Conservation (phyloP, 371 early-diverging fungal genomes). For the Apophysomyces elegans region DNA sequence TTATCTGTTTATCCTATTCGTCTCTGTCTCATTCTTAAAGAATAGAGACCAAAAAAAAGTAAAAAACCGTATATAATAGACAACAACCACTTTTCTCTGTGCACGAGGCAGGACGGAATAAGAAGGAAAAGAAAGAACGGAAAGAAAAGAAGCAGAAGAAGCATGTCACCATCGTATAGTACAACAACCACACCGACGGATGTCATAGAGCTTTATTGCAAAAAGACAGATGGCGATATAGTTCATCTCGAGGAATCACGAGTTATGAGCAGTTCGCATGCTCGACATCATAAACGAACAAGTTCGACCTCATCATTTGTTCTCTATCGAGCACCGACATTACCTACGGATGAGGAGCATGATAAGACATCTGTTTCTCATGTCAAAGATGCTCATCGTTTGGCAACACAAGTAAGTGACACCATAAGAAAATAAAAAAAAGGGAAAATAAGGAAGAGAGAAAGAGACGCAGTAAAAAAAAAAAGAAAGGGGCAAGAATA, state of each 20-base stretch:
- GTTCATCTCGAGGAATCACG: constrained; percentile 7
- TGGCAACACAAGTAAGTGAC: constrained; percentile 33
- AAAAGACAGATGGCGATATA: background rate
- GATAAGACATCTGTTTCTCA: background rate
- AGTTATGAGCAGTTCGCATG: background rate
- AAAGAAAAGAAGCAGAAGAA: too few species aligned
- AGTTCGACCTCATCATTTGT: constrained; percentile 37
- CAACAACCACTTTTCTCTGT: background rate
- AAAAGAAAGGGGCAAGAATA: background rate
- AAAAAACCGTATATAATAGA: too few species aligned
- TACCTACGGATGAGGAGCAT: constrained; percentile 18
- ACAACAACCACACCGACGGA: constrained; percentile 13
- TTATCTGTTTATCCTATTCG: too few species aligned
- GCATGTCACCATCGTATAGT: constrained; percentile 21
- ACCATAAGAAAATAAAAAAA: too few species aligned
- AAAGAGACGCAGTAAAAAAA: too few species aligned
- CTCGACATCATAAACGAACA: constrained; percentile 26
- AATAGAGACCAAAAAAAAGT: too few species aligned
- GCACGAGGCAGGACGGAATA: background rate
- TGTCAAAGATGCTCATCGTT: constrained; percentile 16
- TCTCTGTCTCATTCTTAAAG: too few species aligned
- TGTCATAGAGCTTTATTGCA: constrained; percentile 21
- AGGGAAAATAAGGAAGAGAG: too few species aligned
- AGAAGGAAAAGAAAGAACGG: too few species aligned
- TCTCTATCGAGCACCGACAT: constrained; percentile 29